These are phyloP conservation scores for Calocera cornea DNA, from an alignment of 768 basidiomycete genomes.

Conservation along the genomic window DNA sequence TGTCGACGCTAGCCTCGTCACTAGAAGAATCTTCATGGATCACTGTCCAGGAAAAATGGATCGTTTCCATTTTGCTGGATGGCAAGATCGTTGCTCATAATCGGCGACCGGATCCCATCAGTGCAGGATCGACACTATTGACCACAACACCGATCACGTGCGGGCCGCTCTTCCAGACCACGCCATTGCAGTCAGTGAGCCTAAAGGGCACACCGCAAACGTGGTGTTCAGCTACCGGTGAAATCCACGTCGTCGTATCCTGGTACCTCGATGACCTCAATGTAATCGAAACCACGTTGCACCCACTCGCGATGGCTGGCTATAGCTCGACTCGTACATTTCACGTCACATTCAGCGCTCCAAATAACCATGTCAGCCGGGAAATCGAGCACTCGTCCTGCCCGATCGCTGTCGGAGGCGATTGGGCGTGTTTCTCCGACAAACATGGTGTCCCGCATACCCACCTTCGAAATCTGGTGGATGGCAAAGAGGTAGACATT, in stretches of 20 bases:
- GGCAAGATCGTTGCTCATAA: too few relatives aligned
- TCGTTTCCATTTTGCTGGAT: too few relatives aligned
- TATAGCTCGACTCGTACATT: background rate
- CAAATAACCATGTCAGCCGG: background rate
- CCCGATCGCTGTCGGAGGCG: background rate
- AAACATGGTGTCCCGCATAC: background rate
- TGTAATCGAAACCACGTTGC: background rate
- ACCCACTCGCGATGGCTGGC: background rate
- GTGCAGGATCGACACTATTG: too few relatives aligned
- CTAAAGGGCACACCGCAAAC: background rate
- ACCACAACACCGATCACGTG: too few relatives aligned
- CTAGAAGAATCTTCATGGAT: too few relatives aligned
- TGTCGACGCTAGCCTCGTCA: too few relatives aligned
- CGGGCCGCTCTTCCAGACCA: too few relatives aligned
- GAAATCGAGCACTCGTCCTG: background rate
- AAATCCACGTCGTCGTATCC: background rate
- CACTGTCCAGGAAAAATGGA: too few relatives aligned
- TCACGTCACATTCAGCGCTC: background rate
- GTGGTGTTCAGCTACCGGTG: background rate
- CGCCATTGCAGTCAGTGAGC: background rate
- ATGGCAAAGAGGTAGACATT: background rate
- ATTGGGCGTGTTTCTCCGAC: background rate
- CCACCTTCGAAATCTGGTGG: background rate
- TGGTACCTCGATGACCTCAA: background rate
- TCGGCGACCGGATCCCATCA: too few relatives aligned